Conservation (phyloP, 2,329 filamentous ascomycete genomes). For the Elsinoe australis region DNA sequence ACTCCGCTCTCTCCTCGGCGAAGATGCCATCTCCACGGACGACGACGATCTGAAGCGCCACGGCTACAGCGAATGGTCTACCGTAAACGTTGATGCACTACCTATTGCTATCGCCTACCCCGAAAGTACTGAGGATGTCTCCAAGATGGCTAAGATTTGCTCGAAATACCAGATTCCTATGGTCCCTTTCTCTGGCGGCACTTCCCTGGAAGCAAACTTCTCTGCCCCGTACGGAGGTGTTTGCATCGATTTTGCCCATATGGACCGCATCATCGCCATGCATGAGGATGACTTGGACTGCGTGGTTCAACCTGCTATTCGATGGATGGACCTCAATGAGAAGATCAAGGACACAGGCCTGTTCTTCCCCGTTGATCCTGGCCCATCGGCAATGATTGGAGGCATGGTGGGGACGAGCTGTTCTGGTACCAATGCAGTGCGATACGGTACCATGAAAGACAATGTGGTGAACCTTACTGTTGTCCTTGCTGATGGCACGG, state of each 20-base stretch:
- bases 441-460: slow-evolving; percentile 81
- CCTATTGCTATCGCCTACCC: slow-evolving; percentile 61
- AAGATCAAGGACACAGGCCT: slow-evolving; percentile 64
- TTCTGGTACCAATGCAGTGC: slow-evolving; percentile 68
- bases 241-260: slow-evolving; percentile 80
- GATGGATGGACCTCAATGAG: slow-evolving; percentile 86
- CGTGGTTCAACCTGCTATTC: slow-evolving; percentile 81
- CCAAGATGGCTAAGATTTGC: slow-evolving; percentile 60
- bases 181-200: slow-evolving; percentile 78
- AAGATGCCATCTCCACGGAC: slow-evolving; percentile 56
- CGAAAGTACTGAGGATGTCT: slow-evolving; percentile 56
- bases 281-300: slow-evolving; percentile 88
- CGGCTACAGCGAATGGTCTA: slow-evolving; percentile 64
- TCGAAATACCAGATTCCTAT: slow-evolving; percentile 73
- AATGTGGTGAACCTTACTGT: slow-evolving; percentile 80
- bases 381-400: slow-evolving; percentile 66
- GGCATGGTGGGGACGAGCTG: slow-evolving; percentile 75
- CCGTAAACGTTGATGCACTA: slow-evolving; percentile 55
- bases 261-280: slow-evolving; percentile 73
- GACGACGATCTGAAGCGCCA: slow-evolving; percentile 56
- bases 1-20: slow-evolving; percentile 45
- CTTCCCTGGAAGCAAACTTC: slow-evolving; percentile 84
- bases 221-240: slow-evolving; percentile 76
- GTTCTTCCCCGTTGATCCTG: slow-evolving; percentile 87
- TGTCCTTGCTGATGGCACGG: slow-evolving; percentile 66